Base-by-base conservation (phyloP, 306 rosid genomes). In the Clitoria ternatea region DNA sequence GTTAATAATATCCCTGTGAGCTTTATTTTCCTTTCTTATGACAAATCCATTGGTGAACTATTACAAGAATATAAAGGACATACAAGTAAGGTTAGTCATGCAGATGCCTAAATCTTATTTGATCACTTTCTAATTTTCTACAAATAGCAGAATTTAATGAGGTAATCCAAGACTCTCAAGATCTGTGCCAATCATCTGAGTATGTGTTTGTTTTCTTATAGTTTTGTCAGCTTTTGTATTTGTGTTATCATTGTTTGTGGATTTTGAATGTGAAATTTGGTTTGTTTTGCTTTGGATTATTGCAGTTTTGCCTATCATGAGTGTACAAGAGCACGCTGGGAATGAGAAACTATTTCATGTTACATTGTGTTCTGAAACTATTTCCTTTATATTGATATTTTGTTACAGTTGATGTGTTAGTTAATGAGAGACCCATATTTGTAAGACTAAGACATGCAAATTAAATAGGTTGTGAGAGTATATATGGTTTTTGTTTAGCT, bases 131-230 rank as follows among this genome's bases (percentile, higher is more conserved):
- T 8, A 39, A 11, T 36, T 6, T 61, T 57, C 32, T 4, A 7
- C 35, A 35, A 20, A 33, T 64, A 44, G 62, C 55, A 17, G 56
- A 23, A 3, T 47, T n/a, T 44, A 64, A 27, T 49, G 1, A 52
- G 99, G 45, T 45, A 12, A 7, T 20, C 39, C 27, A 35, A 44
- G 75, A 95, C 99, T 5, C 96, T 95, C 71, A 95, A 95, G 97
- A 95, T 95, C 91, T 91, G 99, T 69, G 96, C 99, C 66, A 95
- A 95, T 81, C 99, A 95, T 79, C 86, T 91, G 53, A 87, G 99
- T 95, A 20, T 17, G 88, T 74, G 67, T 44, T 14, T 18, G 14
- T 22, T 29, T 13, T 39, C 6, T 3, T n/a, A 13, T 39, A 77
- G 20, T n/a, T n/a, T n/a, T n/a, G n/a, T n/a, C n/a, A n/a, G 10